Conservation (phyloP, 805 yeast species). For the Candida gorgasii region DNA sequence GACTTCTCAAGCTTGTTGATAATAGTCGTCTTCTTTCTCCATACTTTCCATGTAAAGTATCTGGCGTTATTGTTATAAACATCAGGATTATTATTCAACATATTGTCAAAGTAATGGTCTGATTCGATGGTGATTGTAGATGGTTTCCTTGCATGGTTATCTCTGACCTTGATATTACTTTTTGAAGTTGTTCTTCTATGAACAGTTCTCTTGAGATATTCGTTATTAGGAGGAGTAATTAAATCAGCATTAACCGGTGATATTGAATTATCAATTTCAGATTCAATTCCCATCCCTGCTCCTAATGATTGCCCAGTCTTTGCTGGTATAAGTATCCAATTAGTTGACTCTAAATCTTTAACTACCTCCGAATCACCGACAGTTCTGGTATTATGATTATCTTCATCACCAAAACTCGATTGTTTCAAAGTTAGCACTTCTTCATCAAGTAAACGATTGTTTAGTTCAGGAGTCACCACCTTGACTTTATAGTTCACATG, state of each 20-base stretch:
- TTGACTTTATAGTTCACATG: conserved; percentile 27
- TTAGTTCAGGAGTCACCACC: conserved; percentile 15
- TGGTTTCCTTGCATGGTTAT: neutral
- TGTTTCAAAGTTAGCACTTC: conserved; percentile 6
- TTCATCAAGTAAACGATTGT: conserved; percentile 2
- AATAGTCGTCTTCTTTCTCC: conserved; percentile 86
- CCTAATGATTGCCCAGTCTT: too few species aligned
- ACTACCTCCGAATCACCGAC: conserved; percentile 11
- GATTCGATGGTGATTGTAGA: conserved; percentile 10
- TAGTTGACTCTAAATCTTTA: conserved; percentile 11
- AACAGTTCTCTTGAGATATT: neutral
- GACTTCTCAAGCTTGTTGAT: conserved; percentile 79
- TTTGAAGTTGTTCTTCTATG: neutral
- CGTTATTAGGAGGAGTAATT: conserved; percentile 12
- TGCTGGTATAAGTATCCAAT: conserved; percentile 12
- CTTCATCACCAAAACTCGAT: conserved; percentile 1
- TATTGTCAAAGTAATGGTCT: conserved; percentile 31
- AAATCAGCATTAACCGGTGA: conserved; percentile 11
- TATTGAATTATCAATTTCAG: conserved; percentile 12
- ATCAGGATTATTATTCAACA: conserved; percentile 27
- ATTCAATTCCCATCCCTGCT: conserved; percentile 1
- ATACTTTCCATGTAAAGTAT: conserved; percentile 82
- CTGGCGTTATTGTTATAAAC: conserved; percentile 49
- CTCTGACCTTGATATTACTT: neutral
- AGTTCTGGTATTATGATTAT: neutral